phyloP scores from a whole-genome alignment of 2,329 filamentous ascomycete species.

The Aaosphaeria arxii region DNA sequence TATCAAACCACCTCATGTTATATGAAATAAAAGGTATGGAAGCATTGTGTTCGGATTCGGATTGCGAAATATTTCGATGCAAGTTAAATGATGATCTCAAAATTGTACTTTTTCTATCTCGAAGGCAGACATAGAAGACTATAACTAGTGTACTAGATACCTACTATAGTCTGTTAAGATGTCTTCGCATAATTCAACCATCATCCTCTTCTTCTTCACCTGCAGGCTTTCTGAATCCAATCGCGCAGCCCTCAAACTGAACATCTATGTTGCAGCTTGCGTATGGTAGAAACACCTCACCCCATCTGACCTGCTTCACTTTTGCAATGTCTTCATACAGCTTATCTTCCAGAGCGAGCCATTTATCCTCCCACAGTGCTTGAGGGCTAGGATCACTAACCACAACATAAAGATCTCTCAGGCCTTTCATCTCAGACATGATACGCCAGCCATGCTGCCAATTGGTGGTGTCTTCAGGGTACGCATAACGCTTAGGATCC shows the following conservation, averaged over 20 bases:
- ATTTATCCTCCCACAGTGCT: slow-evolving; percentile 25
- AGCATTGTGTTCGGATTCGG: no score
- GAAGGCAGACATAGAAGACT: no score
- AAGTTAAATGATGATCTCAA: no score
- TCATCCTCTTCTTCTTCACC: slow-evolving; percentile 5
- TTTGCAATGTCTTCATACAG: slow-evolving; percentile 21
- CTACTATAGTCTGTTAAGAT: no score
- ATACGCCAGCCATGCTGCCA: slow-evolving; percentile 30
- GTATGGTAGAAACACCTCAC: slow-evolving; percentile 30
- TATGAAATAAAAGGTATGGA: no score
- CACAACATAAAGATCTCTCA: slow-evolving; percentile 24
- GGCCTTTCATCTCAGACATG: slow-evolving; percentile 21
- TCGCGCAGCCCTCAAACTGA: slow-evolving; percentile 21
- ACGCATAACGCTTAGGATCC: slow-evolving; percentile 18
- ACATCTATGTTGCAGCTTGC: slow-evolving; percentile 19
- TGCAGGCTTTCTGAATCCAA: slow-evolving; percentile 16
- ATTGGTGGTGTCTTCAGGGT: slow-evolving; percentile 33
- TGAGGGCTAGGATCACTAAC: slow-evolving; percentile 26
- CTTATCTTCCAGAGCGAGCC: slow-evolving; percentile 23
- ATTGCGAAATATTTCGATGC: no score
- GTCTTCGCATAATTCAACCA: neutral
- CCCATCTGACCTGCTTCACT: slow-evolving; percentile 13
- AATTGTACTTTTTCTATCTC: no score
- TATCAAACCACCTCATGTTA: no score
- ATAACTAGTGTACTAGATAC: no score